phyloP scores from a whole-genome alignment of 2,329 filamentous ascomycete species.

The Penicillium sp. region DNA sequence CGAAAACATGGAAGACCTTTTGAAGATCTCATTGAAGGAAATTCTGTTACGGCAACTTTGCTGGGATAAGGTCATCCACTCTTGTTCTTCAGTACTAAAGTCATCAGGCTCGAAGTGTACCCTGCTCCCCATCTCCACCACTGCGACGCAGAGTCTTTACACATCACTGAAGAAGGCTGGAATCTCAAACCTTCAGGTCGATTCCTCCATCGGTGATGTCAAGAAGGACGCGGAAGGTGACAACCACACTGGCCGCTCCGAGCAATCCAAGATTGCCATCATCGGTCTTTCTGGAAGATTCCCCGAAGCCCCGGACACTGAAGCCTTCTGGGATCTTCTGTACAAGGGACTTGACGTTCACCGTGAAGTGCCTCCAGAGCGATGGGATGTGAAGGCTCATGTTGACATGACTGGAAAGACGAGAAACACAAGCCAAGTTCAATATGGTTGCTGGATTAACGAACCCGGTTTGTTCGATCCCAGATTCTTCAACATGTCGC shows the following conservation, averaged over 20 bases:
- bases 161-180: constrained; percentile 31
- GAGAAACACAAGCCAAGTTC: constrained; percentile 74
- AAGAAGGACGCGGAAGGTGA: constrained; percentile 16
- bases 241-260: constrained; percentile 32
- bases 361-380: constrained; percentile 57
- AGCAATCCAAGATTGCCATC: constrained; percentile 71
- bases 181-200: constrained; percentile 26
- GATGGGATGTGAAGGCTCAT: constrained; percentile 72
- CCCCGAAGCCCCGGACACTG: constrained; percentile 68
- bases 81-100: constrained; percentile 27
- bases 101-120: constrained; percentile 17
- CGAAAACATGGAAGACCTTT: constrained; percentile 31
- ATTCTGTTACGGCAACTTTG: constrained; percentile 40
- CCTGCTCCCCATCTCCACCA: constrained; percentile 32
- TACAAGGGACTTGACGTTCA: constrained; percentile 74
- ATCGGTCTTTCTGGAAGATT: constrained; percentile 80
- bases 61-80: constrained; percentile 43
- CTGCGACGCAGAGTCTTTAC: constrained; percentile 34
- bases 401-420: constrained; percentile 69
- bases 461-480: constrained; percentile 76
- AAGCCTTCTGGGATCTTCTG: constrained; percentile 72
- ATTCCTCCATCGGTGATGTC: constrained; percentile 28
- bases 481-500: constrained; percentile 86
- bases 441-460: constrained; percentile 73
- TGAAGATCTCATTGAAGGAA: constrained; percentile 37